phyloP scores from a whole-genome alignment of 2,329 filamentous ascomycete species.

The Rhynchosporium secalis region DNA sequence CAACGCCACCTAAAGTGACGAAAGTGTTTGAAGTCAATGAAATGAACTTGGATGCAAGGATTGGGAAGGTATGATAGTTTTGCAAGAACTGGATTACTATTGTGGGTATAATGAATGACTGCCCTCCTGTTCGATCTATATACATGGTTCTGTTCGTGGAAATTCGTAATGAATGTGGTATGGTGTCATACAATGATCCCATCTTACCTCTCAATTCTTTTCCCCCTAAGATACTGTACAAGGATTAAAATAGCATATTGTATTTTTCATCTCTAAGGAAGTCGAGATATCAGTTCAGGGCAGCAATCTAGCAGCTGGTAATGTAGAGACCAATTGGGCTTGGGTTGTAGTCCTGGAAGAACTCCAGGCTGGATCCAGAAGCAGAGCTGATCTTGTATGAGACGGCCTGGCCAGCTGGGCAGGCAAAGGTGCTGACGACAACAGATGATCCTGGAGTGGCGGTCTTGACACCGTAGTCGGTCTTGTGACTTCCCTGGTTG shows the following conservation, averaged over 20 bases:
- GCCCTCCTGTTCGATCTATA: background rate
- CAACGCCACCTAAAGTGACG: too few species aligned
- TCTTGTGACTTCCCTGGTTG: slow-evolving; percentile 49
- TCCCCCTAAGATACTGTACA: background rate
- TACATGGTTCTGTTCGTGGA: background rate
- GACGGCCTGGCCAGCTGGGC: slow-evolving; percentile 53
- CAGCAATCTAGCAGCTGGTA: slow-evolving; percentile 32
- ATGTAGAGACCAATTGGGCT: slow-evolving; percentile 45
- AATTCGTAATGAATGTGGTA: slow-evolving; percentile 4
- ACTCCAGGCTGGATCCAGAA: slow-evolving; percentile 54
- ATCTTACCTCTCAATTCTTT: background rate
- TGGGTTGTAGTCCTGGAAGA: slow-evolving; percentile 64
- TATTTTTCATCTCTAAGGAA: background rate
- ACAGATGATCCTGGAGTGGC: slow-evolving; percentile 56
- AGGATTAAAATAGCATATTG: background rate
- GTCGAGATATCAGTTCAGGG: background rate
- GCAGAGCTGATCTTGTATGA: slow-evolving; percentile 52
- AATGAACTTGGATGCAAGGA: too few species aligned
- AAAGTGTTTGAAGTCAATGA: too few species aligned
- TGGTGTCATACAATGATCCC: background rate
- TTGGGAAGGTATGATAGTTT: too few species aligned
- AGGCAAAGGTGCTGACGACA: slow-evolving; percentile 53
- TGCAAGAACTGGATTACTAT: too few species aligned
- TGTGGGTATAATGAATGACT: slow-evolving; percentile 5
- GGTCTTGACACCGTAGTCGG: slow-evolving; percentile 45